Base-by-base conservation (phyloP, 1,284 basidiomycete genomes). In the Sporisorium scitamineum region DNA sequence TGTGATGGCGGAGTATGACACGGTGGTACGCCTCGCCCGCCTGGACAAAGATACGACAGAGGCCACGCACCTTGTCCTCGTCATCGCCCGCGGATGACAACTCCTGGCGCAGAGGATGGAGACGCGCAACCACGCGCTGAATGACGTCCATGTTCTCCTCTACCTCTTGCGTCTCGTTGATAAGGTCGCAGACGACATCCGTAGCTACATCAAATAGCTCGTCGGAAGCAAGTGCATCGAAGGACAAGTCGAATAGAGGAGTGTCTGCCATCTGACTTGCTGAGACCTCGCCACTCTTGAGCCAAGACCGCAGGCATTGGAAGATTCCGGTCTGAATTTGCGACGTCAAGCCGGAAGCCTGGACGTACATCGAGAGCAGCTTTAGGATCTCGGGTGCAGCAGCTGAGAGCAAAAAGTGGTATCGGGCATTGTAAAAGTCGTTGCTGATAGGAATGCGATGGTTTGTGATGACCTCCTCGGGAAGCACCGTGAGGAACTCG, bases 111-210 rank as follows among this genome's bases (percentile, higher is more conserved):
- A 85, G 45, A 10, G 79, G 76, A 54, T 77, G 56, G 6, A 85
- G 58, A 13, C 80, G 75, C 0, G 94, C 93, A 0, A 99, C 90
- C 60, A 99, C 91, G 65, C 91, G 88, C 84, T 97, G 90, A 77
- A 99, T 95, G 72, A 93, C 90, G 16, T 89, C 87, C 90, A 95
- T 93, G 84, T 95, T 96, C 54, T 99, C 96, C 72, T 97, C 92
- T 27, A 97, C 89, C 86, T 99, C 97, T 86, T 98, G 96, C 0
- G 97, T 99, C 86, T 99, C 97, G 86, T 98, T 95, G 67, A 99
- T 95, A 76, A 98, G 87, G 84, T 97, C 95, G 86, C 94, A 96
- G 59, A 98, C 89, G 47, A 94, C 91, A 77, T 97, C 93, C 44
- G 96, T 94, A 0, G 94, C 95, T 2, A 92, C 86, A 82, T 99